phyloP scores from a whole-genome alignment of 768 basidiomycete species.

The Cyclocybe aegerita region DNA sequence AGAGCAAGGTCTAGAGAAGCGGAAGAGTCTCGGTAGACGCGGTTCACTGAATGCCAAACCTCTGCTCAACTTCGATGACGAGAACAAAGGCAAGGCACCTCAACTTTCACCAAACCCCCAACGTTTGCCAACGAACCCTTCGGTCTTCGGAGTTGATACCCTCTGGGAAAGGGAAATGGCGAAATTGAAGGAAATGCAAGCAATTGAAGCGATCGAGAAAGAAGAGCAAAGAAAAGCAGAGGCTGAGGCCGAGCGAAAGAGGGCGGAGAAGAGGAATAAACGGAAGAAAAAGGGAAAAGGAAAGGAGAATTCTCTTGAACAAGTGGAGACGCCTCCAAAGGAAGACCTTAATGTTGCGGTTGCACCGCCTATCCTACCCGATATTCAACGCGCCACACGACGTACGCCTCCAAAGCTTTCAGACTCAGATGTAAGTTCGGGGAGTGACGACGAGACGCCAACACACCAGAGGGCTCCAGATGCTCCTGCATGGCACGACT shows the following conservation, averaged over 20 bases:
- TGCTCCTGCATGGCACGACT: conserved; percentile 43
- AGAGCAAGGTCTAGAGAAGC: background rate
- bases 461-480: conserved; percentile 12
- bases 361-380: conserved; percentile 41
- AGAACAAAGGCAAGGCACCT: conserved; percentile 36
- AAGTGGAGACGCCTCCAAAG: conserved; percentile 9
- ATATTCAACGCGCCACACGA: conserved; percentile 37
- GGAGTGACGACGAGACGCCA: conserved; percentile 34
- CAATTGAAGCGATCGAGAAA: conserved; percentile 57
- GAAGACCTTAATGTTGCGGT: conserved; percentile 19
- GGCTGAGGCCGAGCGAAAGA: conserved; percentile 44
- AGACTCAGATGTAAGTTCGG: conserved; percentile 51
- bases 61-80: conserved; percentile 65
- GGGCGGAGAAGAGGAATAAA: conserved; percentile 45
- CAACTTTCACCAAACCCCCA: conserved; percentile 22
- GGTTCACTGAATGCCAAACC: conserved; percentile 59
- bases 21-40: conserved; percentile 39
- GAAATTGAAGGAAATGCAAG: conserved; percentile 79
- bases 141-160: conserved; percentile 95
- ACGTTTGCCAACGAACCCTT: conserved; percentile 41
- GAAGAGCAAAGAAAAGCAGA: conserved; percentile 48
- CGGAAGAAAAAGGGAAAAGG: conserved; percentile 45
- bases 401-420: conserved; percentile 36
- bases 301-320: conserved; percentile 13
- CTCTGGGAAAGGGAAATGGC: conserved; percentile 88